A percentile compares a stretch with the other conserved stretches of the same genome.
Evolutionary conservation across 306 rosid species (phyloP).

Genomic region (Begonia masoniana): DNA sequence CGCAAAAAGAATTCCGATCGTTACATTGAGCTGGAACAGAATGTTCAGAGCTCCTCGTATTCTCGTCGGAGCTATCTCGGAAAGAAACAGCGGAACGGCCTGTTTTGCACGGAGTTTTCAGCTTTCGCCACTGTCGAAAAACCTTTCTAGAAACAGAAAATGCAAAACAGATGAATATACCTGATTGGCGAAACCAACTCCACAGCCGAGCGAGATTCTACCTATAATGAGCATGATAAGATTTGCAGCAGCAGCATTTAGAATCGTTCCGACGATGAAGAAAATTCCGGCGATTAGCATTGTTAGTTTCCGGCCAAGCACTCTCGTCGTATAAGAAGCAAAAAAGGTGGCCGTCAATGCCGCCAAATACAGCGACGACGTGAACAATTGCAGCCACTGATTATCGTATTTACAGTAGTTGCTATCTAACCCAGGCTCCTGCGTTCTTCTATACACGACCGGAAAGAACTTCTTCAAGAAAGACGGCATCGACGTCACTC

Average conservation of each 20-base stretch:
- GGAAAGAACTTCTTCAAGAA: too few relatives aligned
- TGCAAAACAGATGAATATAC: constrained; percentile 12
- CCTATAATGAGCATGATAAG: constrained; percentile 45
- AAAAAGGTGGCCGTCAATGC: constrained; percentile 45
- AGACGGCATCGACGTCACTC: too few relatives aligned
- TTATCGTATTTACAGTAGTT: too few relatives aligned
- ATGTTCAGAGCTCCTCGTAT: constrained; percentile 89
- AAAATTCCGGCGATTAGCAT: constrained; percentile 63
- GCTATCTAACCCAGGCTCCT: too few relatives aligned
- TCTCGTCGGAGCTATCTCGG: constrained; percentile 89
- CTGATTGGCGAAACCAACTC: constrained; percentile 92
- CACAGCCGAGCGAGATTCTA: constrained; percentile 52
- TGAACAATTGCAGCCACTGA: constrained; percentile 33
- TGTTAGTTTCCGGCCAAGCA: constrained; percentile 36
- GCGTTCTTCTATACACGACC: too few relatives aligned
- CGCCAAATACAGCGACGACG: constrained; percentile 76
- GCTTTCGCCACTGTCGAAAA: too few relatives aligned
- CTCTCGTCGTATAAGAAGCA: constrained; percentile 45
- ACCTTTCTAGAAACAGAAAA: too few relatives aligned
- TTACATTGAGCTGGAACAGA: constrained; percentile 63
- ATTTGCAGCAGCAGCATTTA: constrained; percentile 29
- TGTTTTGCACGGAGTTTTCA: constrained; percentile 12
- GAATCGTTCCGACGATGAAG: constrained; percentile 39
- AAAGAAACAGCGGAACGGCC: constrained; percentile 90
- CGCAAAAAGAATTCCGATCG: constrained; percentile 84